Conservation (phyloP, 2,329 filamentous ascomycete genomes). For the Ascochyta pisi region DNA sequence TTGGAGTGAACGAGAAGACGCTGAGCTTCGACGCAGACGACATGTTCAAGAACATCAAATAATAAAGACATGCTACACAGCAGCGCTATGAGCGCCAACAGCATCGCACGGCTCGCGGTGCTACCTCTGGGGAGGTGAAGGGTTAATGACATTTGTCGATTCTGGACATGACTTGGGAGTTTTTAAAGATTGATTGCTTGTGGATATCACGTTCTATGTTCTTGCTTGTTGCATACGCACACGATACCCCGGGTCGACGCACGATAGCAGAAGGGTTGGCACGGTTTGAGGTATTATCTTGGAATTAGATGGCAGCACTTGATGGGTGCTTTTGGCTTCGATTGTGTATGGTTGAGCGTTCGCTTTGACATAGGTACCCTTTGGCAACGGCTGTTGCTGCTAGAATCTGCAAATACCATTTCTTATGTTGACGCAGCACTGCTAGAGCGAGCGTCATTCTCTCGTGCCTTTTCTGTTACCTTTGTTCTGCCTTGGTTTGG, state of each 20-base stretch:
- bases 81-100: background rate
- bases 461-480: background rate
- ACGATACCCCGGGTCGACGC: conserved; percentile 48
- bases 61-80: conserved; percentile 6
- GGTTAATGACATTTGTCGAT: conserved; percentile 43
- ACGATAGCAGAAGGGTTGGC: conserved; percentile 26
- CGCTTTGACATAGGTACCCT: conserved; percentile 30
- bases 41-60: conserved; percentile 52
- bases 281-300: conserved; percentile 24
- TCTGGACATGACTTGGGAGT: conserved; percentile 38
- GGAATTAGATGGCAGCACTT: conserved; percentile 22
- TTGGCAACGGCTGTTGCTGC: conserved; percentile 15
- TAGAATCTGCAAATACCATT: conserved; percentile 20
- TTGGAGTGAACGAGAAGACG: conserved; percentile 46
- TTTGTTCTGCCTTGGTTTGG: background rate
- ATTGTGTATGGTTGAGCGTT: conserved; percentile 23
- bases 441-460: background rate
- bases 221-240: conserved; percentile 42
- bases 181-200: conserved; percentile 28
- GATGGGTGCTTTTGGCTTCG: conserved; percentile 17
- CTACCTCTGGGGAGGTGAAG: conserved; percentile 34
- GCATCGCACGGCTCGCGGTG: conserved; percentile 27
- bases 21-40: conserved; percentile 46
- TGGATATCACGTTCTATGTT: conserved; percentile 29
- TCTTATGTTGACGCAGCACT: conserved; percentile 1